Evolutionary conservation across 2,329 filamentous ascomycete species (phyloP).

Genomic region (Sporothrix dimorphospora): DNA sequence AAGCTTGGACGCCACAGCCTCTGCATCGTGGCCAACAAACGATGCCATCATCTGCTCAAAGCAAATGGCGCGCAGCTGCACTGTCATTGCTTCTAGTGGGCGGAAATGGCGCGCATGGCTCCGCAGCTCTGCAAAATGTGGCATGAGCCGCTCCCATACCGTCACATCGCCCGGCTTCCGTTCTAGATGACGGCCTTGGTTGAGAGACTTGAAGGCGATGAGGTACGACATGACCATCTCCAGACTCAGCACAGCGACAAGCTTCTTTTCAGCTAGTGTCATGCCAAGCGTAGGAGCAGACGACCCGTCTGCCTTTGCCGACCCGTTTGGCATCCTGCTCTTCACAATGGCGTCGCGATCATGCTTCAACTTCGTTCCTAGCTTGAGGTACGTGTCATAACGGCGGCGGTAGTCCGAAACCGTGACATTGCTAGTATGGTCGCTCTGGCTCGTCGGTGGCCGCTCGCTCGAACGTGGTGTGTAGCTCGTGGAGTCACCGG

Average conservation of each 20-base stretch:
- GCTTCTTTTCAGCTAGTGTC: conserved; percentile 44
- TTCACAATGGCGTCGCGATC: conserved; percentile 52
- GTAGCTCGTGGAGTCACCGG: conserved; percentile 49
- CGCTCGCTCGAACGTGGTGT: conserved; percentile 48
- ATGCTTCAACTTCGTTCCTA: conserved; percentile 59
- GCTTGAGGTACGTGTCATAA: conserved; percentile 43
- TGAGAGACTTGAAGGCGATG: conserved; percentile 55
- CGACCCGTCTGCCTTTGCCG: conserved; percentile 33
- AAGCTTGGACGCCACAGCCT: conserved; percentile 39
- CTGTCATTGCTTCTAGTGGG: conserved; percentile 46
- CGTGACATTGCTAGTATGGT: conserved; percentile 36
- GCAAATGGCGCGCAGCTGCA: conserved; percentile 50
- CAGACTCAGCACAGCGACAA: conserved; percentile 49
- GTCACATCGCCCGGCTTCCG: conserved; percentile 48
- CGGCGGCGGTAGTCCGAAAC: conserved; percentile 42
- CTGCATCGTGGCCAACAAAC: conserved; percentile 40
- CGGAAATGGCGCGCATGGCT: conserved; percentile 44
- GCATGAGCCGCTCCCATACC: conserved; percentile 51
- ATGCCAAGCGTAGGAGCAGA: neutral
- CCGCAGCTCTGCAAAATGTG: conserved; percentile 48
- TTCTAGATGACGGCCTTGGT: conserved; percentile 49
- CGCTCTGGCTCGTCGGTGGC: conserved; percentile 44
- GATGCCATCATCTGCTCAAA: conserved; percentile 47
- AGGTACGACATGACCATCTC: conserved; percentile 59
- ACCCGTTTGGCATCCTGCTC: conserved; percentile 32